These are phyloP conservation scores for Sugiyamaella xylanicola DNA, from an alignment of 1,139 yeast genomes.

Conservation along the genomic window DNA sequence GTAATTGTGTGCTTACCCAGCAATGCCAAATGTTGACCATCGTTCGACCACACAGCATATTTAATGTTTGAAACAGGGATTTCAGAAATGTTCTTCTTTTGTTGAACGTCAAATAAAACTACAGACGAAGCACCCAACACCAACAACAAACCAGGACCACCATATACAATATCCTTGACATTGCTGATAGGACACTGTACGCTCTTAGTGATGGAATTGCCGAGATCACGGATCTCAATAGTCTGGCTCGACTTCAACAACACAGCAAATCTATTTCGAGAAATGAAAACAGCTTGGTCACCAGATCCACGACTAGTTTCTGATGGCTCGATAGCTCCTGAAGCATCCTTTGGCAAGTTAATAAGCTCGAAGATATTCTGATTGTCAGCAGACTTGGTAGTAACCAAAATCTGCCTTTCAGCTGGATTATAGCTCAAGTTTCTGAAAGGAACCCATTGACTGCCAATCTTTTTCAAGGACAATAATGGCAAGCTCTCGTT, in stretches of 20 bases:
- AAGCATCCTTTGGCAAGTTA: slow-evolving; percentile 78
- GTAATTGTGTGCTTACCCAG: slow-evolving; percentile 92
- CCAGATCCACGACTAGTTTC: slow-evolving; percentile 80
- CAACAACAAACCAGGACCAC: slow-evolving; percentile 79
- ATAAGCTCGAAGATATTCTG: slow-evolving; percentile 71
- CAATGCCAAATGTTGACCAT: slow-evolving; percentile 85
- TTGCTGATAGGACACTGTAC: slow-evolving; percentile 67
- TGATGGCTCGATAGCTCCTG: slow-evolving; percentile 90
- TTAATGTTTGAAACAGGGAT: slow-evolving; percentile 71
- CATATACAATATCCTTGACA: slow-evolving; percentile 76
- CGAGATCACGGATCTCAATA: slow-evolving; percentile 81
- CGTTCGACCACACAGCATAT: slow-evolving; percentile 86
- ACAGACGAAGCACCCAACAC: slow-evolving; percentile 73
- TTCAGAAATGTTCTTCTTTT: slow-evolving; percentile 75
- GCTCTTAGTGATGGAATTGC: slow-evolving; percentile 77
- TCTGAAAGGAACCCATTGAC: slow-evolving; percentile 83
- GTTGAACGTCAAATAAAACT: slow-evolving; percentile 88
- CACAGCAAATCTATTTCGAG: slow-evolving; percentile 91
- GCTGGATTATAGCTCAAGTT: slow-evolving; percentile 89
- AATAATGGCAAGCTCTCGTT: slow-evolving; percentile 73
- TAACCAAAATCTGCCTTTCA: slow-evolving; percentile 82
- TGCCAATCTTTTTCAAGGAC: slow-evolving; percentile 81
- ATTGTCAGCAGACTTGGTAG: slow-evolving; percentile 64
- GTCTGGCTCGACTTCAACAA: slow-evolving; percentile 64
- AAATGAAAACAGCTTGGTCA: slow-evolving; percentile 82